A percentile compares a stretch with the other conserved stretches of the same genome.
These are phyloP conservation scores for Aristolochia contorta DNA, from an alignment of 164 flowering plant species.

Conservation along the genomic window DNA sequence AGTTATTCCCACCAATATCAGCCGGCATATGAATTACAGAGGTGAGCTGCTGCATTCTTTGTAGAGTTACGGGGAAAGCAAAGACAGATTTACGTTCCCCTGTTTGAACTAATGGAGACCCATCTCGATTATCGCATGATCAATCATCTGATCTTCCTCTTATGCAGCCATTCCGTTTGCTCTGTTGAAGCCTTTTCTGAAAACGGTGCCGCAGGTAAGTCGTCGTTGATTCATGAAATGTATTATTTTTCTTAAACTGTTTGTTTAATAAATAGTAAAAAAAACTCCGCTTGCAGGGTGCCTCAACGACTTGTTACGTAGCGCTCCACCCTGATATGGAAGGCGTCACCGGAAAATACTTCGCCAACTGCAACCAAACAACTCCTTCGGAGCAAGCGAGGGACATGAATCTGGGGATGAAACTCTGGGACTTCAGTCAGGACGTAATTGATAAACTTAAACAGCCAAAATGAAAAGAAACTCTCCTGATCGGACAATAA, in stretches of 20 bases:
- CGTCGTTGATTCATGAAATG: not conserved
- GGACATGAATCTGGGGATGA: constrained; percentile 16
- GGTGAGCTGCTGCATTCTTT: constrained; percentile 5
- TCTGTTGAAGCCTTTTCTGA: constrained; percentile 6
- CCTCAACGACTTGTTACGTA: constrained; percentile 27
- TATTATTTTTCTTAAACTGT: no score
- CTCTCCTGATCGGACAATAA: no score
- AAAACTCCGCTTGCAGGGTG: constrained; percentile 17
- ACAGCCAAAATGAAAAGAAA: not conserved
- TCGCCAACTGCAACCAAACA: constrained; percentile 15
- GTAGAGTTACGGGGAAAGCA: not conserved
- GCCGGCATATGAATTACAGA: constrained; percentile 1
- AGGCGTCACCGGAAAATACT: constrained; percentile 23
- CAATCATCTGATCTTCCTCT: not conserved
- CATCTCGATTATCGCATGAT: no score
- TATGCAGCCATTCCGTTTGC: constrained; percentile 8
- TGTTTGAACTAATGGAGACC: no score
- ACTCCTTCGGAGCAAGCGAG: constrained; percentile 9
- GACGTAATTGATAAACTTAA: constrained; percentile 3
- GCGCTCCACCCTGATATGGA: constrained; percentile 22
- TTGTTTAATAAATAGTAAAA: no score
- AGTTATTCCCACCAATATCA: constrained; percentile 15
- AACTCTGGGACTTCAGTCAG: constrained; percentile 23
- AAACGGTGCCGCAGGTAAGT: constrained; percentile 4
- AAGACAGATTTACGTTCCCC: no score